A percentile compares a stretch with the other conserved stretches of the same genome.
phyloP scores from a whole-genome alignment of 2,329 filamentous ascomycete genomes.

The Arthrobotrys sinensis region DNA sequence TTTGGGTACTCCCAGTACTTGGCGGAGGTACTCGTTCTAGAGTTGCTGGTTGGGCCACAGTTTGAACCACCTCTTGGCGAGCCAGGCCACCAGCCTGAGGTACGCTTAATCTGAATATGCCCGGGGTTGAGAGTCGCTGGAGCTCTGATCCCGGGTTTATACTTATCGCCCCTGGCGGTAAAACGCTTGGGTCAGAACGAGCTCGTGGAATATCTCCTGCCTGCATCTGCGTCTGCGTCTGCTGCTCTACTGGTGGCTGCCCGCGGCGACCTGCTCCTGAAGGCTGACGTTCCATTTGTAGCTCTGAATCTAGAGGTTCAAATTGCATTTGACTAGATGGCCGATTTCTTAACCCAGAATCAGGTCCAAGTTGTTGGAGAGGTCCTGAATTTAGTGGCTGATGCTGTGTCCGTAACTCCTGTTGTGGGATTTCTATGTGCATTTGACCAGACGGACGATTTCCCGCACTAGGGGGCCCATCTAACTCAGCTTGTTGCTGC shows the following conservation, averaged over 20 bases:
- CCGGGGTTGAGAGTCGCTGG: background rate
- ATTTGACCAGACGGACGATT: background rate
- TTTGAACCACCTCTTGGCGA: background rate
- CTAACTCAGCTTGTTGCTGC: background rate
- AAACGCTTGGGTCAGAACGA: background rate
- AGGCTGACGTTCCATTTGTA: too few species aligned
- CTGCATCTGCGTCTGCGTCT: too few species aligned
- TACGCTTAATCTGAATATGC: background rate
- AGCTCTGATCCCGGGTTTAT: background rate
- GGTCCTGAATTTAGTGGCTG: background rate
- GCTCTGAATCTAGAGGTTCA: too few species aligned
- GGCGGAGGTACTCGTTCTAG: background rate
- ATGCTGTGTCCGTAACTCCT: background rate
- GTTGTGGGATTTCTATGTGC: background rate
- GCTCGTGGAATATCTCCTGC: background rate
- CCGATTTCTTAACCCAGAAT: too few species aligned
- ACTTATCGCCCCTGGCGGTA: too few species aligned
- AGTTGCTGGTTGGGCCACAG: background rate
- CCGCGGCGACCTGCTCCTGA: too few species aligned
- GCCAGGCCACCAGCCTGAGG: background rate
- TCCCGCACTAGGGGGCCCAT: background rate
- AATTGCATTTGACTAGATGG: too few species aligned
- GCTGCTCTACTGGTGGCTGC: too few species aligned
- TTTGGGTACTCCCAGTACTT: background rate
- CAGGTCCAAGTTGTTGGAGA: too few species aligned